Base-by-base conservation (phyloP, 2,329 filamentous ascomycete genomes). In the Magnaporthales sp. region DNA sequence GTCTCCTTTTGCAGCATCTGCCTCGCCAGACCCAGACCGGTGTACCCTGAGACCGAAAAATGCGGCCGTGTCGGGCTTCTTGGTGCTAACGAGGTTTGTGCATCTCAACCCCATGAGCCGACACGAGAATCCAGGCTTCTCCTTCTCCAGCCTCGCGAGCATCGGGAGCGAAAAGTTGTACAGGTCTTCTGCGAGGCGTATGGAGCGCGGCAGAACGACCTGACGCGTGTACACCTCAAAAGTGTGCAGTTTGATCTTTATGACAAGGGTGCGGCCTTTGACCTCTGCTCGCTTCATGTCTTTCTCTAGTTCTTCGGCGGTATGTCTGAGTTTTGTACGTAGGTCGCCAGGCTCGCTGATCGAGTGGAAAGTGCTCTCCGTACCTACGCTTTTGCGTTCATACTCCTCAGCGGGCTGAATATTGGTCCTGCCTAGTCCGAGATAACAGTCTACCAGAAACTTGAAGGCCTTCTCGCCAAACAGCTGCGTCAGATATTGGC, bases 191-290 rank as follows among this genome's bases (percentile, higher is more conserved):
- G 92, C 90, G 6, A 84, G 80, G 63, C 79, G 84, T 1, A 97
- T 83, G 0, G 93, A 88, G 70, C 89, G 90, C 0, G 91, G 89
- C 2, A 89, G 84, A 3, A 91, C 86, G 6, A 86, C 85, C 74
- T 99, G 95, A 32, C 95, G 84, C 0, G 93, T 96, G 65, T 92
- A 84, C 24, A 97, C 91, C 76, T 98, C 93, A 72, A 94, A 99
- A 0, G 93, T 97, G 75, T 97, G 92, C 8, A 98, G 80, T 75
- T 99, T 99, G 70, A 97, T 84, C 76, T 99, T 99, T 46, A 99
- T 80, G 26, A 92, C 92, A 1, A 99, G 79, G 0, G 94, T 98
- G n/a, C 92, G 86, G 0, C 94, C 94, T 76, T 94, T 97, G 77
- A 91, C 92, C 70, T 91, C 86, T 1, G 91, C 92, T 29, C 87